Base-by-base conservation (phyloP, 2,329 filamentous ascomycete species). In the Penicillium sp. region DNA sequence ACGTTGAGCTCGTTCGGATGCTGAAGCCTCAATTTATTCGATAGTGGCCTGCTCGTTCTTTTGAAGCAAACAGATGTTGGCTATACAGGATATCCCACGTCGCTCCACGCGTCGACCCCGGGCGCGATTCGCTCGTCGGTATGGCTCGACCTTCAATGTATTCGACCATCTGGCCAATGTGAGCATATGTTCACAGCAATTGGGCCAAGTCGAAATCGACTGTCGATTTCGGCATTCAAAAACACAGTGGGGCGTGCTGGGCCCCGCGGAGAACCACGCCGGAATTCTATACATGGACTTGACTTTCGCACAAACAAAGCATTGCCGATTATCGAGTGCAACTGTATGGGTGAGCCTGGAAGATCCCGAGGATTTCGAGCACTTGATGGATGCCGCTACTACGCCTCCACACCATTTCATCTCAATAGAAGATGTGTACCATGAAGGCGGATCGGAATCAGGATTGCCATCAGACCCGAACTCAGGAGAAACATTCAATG, bases 241-340 rank as follows among this genome's bases (percentile, higher is more conserved):
- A 47, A 65, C 65, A 0, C 42, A 65, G 59, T 66, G 65, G 62
- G 65, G 60, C 2, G 35, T 55, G 7, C 30, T 65, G 12, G 59
- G 58, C 3, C 37, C 51, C 1, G 19, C 9, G 8, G 12, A 58
- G 28, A 57, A 28, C 4, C 58, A 53, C 13, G 59, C 58, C 1
- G 62, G 65, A 13, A 65, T 68, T 37, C 22, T 68, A 24, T 68
- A 65, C 47, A 56, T 66, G 44, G 65, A 66, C 37, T 60, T 68
- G 19, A 37, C n/a, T 19, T 68, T 68, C 42, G 51, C 62, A 26
- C 65, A 68, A 44, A 55, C 65, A n/a, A 59, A 63, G 30, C 62
- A 65, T 35, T 63, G 56, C 33, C 54, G 54, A 44, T 49, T 68
- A 19, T 57, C 53, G 12, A 62, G 56, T 37, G 65, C 64, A 33